Evolutionary conservation across 75 land plant genomes (phyloP).

Genomic region (Sequoia sempervirens): DNA sequence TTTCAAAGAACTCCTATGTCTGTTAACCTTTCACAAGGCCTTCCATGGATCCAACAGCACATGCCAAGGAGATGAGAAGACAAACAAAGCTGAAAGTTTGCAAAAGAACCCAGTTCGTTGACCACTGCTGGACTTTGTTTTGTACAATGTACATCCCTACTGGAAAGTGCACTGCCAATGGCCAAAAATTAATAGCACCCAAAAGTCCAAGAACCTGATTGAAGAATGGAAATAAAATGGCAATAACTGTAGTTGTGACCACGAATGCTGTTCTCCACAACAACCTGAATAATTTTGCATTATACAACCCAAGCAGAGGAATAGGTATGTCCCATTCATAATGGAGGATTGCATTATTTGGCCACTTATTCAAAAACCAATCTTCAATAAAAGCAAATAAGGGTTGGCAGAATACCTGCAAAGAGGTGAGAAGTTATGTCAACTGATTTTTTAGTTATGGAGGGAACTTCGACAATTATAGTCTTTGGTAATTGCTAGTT

Average conservation of each 20-base stretch:
- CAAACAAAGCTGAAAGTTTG: conserved; percentile 44
- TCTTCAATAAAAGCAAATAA: conserved; percentile 54
- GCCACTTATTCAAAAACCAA: conserved; percentile 32
- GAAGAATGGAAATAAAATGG: conserved; percentile 84
- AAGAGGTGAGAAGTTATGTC: neutral
- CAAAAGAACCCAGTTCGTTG: conserved; percentile 48
- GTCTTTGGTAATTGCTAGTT: neutral
- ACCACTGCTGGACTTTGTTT: conserved; percentile 49
- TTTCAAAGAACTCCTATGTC: neutral
- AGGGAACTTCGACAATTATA: neutral
- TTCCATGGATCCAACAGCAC: conserved; percentile 54
- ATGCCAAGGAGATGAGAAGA: conserved; percentile 43
- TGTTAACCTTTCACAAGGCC: conserved; percentile 38
- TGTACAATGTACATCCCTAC: conserved; percentile 75
- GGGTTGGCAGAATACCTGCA: conserved; percentile 63
- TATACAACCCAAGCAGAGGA: conserved; percentile 24
- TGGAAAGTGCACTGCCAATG: conserved; percentile 86
- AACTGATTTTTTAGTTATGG: neutral
- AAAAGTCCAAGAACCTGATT: conserved; percentile 74
- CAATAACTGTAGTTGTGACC: conserved; percentile 47
- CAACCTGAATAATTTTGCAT: conserved; percentile 48
- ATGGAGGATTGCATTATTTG: conserved; percentile 31
- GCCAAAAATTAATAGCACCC: conserved; percentile 88
- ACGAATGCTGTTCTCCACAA: conserved; percentile 71
- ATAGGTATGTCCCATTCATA: conserved; percentile 16